A percentile compares a stretch with the other conserved stretches of the same genome.
Conservation (phyloP, 306 rosid genomes). For the Myrica gale region DNA sequence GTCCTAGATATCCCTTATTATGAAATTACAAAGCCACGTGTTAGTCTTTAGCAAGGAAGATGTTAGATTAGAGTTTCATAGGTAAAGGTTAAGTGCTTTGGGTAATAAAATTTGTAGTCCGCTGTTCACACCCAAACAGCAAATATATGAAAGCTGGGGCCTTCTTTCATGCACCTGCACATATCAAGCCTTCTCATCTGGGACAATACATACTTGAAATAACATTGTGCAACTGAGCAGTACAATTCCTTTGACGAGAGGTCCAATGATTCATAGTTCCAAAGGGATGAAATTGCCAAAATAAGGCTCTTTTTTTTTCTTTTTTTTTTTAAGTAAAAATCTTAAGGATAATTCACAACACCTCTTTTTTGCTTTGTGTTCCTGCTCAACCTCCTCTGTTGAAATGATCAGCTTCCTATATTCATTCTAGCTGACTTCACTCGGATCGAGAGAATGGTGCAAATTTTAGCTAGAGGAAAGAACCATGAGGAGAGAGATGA, state of each 20-base stretch:
- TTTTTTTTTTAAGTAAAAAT: background rate
- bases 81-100: background rate
- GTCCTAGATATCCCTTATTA: background rate
- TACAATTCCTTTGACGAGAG: background rate
- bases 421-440: background rate
- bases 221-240: background rate
- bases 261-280: background rate
- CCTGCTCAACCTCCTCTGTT: background rate
- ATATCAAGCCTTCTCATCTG: background rate
- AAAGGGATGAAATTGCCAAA: background rate
- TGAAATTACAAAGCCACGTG: background rate
- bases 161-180: background rate
- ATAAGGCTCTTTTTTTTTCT: background rate
- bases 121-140: background rate
- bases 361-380: background rate
- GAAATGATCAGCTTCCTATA: background rate
- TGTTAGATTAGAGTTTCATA: background rate
- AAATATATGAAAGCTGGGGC: background rate
- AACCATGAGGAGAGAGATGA: background rate
- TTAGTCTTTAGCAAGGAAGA: background rate
- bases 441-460: background rate
- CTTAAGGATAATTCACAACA: background rate
- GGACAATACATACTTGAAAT: background rate
- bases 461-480: constrained; percentile 1
- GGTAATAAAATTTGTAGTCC: background rate